Base-by-base conservation (phyloP, 2,329 filamentous ascomycete genomes). In the Magnaporthiopsis incrustans region DNA sequence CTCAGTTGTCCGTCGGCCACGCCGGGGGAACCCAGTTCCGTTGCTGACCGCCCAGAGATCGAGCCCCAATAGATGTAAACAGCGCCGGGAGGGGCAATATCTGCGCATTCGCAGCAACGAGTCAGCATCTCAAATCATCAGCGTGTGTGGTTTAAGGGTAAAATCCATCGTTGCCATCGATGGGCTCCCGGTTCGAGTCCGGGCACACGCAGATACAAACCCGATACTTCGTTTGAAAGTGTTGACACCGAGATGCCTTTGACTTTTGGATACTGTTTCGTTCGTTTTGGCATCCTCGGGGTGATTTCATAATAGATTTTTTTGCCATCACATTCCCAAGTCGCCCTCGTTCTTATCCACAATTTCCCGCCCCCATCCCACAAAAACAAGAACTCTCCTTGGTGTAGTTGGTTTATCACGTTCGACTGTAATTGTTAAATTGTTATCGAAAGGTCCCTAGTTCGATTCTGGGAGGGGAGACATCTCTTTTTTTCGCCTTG, bases 151-250 rank as follows among this genome's bases (percentile, higher is more conserved):
- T 79, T 79, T 79, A 80, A 77, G 79, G 78, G 78, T 80, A 80
- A 78, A 79, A 80, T 80, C 76, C 77, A 78, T 80, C 78, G 77
- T 80, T 80, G 77, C 78, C 78, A 80, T 80, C 77, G 78, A 80
- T 78, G 77, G 76, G 78, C 77, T 60, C 58, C 58, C 58, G 58
- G 58, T 60, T 60, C 58, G 58, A 60, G 58, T 60, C 58, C 58
- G 58, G 58, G 58, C 58, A 60, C 58, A 60, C 58, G 58, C 58
- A 4, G 14, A 38, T 14, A 38, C 2, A 50, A 1, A n/a, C 18
- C 11, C 12, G 15, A 38, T 7, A 18, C 44, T n/a, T 50, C 11
- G 22, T 11, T n/a, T 7, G 2, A 15, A 4, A 44, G 15, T 18
- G 38, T 18, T 18, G 2, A 44, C 14, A n/a, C n/a, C n/a, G n/a